Evolutionary conservation across 2,329 filamentous ascomycete genomes (phyloP).

Genomic region (Chaetothyriales sp.): DNA sequence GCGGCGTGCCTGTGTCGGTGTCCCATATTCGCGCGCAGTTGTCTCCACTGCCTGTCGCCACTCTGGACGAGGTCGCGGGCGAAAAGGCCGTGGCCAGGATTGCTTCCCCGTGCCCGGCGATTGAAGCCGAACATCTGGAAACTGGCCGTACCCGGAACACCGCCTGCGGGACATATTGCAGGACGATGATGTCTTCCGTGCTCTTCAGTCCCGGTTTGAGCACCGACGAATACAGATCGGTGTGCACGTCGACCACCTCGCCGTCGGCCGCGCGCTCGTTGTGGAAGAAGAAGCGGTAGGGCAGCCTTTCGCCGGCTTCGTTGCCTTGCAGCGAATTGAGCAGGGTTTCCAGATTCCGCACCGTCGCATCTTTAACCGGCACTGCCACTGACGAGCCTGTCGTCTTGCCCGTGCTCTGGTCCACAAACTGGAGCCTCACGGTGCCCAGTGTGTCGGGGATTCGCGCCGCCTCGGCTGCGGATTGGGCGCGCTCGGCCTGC

Average conservation of each 20-base stretch:
- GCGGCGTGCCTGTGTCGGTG: conserved; percentile 79
- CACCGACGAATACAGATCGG: conserved; percentile 38
- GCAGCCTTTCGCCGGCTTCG: conserved; percentile 49
- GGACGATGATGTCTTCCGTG: conserved; percentile 48
- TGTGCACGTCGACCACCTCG: conserved; percentile 32
- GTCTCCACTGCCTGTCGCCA: conserved; percentile 84
- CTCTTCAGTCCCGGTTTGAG: conserved; percentile 38
- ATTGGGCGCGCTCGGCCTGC: conserved; percentile 53
- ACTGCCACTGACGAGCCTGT: conserved; percentile 62
- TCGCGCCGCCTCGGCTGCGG: conserved; percentile 59
- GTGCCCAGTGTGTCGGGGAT: conserved; percentile 58
- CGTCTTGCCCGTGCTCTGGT: conserved; percentile 56
- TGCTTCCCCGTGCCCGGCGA: conserved; percentile 81
- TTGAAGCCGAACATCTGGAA: conserved; percentile 74
- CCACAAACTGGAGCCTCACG: conserved; percentile 75
- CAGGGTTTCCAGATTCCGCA: conserved; percentile 78
- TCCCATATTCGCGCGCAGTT: conserved; percentile 89
- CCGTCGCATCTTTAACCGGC: conserved; percentile 68
- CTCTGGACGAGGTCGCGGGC: conserved; percentile 57
- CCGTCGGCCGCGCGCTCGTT: conserved; percentile 22
- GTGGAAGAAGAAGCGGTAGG: conserved; percentile 52
- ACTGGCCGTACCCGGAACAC: conserved; percentile 89
- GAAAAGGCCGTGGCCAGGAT: conserved; percentile 81
- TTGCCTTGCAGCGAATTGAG: conserved; percentile 72
- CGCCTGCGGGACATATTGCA: conserved; percentile 66